These are phyloP conservation scores for Lachancea nothofagi DNA, from an alignment of 805 yeast species.

Conservation along the genomic window DNA sequence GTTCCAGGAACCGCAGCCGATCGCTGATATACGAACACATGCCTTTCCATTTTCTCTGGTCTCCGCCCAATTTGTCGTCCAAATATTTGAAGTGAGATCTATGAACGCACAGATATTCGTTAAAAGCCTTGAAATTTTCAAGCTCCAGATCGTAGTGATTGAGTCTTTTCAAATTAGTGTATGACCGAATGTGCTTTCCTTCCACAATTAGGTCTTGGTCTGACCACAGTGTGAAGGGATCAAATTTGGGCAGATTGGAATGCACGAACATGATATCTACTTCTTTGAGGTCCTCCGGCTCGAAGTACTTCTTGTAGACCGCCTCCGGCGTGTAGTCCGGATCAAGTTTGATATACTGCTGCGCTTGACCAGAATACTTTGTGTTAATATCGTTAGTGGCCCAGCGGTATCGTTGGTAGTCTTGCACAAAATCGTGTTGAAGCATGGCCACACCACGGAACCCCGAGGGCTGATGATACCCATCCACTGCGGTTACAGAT, in stretches of 20 bases:
- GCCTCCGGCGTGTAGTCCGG: conserved; percentile 18
- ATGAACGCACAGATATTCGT: conserved; percentile 18
- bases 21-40: conserved; percentile 22
- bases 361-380: conserved; percentile 4
- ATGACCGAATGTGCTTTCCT: conserved; percentile 26
- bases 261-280: conserved; percentile 35
- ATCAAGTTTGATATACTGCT: conserved; percentile 7
- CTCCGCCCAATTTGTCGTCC: conserved; percentile 9
- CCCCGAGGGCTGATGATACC: conserved; percentile 29
- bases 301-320: conserved; percentile 18
- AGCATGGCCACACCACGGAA: conserved; percentile 41
- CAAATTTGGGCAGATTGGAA: conserved; percentile 35
- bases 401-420: conserved; percentile 33
- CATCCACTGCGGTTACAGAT: conserved; percentile 34
- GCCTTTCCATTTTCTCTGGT: conserved; percentile 15
- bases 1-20: conserved; percentile 16
- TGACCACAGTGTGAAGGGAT: conserved; percentile 28
- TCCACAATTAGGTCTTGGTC: conserved; percentile 17
- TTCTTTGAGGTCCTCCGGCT: conserved; percentile 11
- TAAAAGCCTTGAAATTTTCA: conserved; percentile 21
- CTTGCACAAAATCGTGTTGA: conserved; percentile 44
- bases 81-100: conserved; percentile 18
- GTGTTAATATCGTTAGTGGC: conserved; percentile 14
- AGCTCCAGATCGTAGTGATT: conserved; percentile 29
- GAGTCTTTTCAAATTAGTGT: conserved; percentile 13